These are phyloP conservation scores for Pichia exigua DNA, from an alignment of 805 yeast species.

Conservation along the genomic window DNA sequence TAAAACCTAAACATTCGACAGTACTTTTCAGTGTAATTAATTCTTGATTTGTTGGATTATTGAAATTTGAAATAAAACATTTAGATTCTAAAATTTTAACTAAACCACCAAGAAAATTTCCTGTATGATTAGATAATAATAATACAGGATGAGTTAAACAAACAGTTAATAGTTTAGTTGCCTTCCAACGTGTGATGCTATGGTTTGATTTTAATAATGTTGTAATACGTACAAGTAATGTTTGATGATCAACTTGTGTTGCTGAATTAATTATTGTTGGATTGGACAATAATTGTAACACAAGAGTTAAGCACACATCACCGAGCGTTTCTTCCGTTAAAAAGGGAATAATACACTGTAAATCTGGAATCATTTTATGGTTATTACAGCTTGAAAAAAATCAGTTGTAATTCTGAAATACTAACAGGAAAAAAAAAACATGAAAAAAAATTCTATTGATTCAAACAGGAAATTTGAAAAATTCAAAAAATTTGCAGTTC, in stretches of 20 bases:
- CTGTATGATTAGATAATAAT: conserved; percentile 36
- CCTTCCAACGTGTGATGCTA: conserved; percentile 49
- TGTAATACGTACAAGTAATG: conserved; percentile 37
- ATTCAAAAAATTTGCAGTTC: background rate
- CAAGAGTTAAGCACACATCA: conserved; percentile 17
- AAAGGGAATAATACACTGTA: conserved; percentile 22
- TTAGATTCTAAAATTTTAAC: conserved; percentile 35
- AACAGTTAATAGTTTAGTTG: conserved; percentile 41
- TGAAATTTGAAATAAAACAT: conserved; percentile 28
- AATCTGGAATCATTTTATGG: background rate
- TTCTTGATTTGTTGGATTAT: conserved; percentile 20
- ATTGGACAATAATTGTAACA: conserved; percentile 20
- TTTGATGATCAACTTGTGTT: conserved; percentile 43
- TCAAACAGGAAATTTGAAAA: background rate
- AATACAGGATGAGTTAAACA: conserved; percentile 20
- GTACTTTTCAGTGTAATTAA: conserved; percentile 27
- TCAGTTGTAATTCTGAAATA: background rate
- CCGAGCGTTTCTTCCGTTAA: conserved; percentile 20
- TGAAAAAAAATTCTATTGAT: background rate
- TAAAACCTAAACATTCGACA: conserved; percentile 33
- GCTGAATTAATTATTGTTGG: conserved; percentile 31
- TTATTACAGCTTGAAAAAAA: background rate
- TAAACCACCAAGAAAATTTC: conserved; percentile 32
- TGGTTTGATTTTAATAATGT: conserved; percentile 39
- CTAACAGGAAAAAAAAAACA: background rate